Evolutionary conservation across 2,329 filamentous ascomycete species (phyloP).

Genomic region (Talaromyces islandicus): DNA sequence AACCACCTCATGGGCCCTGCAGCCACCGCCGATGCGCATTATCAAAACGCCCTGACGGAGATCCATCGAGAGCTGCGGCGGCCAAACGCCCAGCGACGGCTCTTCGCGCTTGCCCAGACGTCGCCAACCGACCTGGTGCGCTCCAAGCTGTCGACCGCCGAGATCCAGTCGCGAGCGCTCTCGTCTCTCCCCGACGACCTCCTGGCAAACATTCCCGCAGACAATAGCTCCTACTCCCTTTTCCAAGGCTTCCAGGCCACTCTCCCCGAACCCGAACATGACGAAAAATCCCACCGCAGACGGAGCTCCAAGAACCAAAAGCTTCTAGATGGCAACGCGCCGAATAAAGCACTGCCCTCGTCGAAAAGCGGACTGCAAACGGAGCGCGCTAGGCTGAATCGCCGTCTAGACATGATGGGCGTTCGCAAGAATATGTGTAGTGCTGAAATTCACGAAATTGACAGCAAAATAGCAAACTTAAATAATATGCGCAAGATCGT

Average conservation of each 20-base stretch:
- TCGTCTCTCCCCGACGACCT: conserved; percentile 86
- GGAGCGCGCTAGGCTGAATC: conserved; percentile 72
- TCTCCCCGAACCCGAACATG: conserved; percentile 61
- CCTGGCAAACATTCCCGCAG: conserved; percentile 79
- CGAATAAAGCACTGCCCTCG: conserved; percentile 53
- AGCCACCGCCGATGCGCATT: conserved; percentile 54
- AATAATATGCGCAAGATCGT: conserved; percentile 90
- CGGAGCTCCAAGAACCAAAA: conserved; percentile 70
- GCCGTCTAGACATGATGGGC: conserved; percentile 82
- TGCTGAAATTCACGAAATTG: conserved; percentile 91
- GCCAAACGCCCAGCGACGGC: conserved; percentile 76
- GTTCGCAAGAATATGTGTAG: conserved; percentile 97
- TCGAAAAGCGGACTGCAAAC: conserved; percentile 69
- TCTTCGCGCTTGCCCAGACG: conserved; percentile 86
- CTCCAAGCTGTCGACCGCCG: conserved; percentile 78
- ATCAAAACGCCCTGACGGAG: conserved; percentile 80
- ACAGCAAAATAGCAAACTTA: conserved; percentile 92
- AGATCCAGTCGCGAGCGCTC: conserved; percentile 91
- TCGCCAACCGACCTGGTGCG: conserved; percentile 92
- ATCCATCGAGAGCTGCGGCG: conserved; percentile 83
- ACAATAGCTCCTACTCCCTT: conserved; percentile 79
- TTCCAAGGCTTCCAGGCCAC: conserved; percentile 96
- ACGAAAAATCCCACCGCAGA: conserved; percentile 62
- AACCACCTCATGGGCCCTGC: conserved; percentile 76
- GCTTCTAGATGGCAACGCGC: conserved; percentile 57